phyloP scores from a whole-genome alignment of 2,329 filamentous ascomycete species.

The Sporothrix brunneoviolacea region DNA sequence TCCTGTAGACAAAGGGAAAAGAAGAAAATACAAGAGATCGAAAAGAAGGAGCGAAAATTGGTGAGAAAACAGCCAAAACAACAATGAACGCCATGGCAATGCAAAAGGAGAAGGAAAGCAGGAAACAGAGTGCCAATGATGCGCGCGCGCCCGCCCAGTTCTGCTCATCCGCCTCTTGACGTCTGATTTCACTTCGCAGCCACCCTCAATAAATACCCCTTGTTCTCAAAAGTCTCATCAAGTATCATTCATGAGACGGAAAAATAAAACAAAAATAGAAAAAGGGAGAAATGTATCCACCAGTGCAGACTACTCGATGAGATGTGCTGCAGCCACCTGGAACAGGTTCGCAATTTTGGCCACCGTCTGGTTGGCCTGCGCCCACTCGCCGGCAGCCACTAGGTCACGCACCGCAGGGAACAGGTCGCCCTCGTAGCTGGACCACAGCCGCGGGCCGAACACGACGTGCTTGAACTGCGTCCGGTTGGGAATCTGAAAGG shows the following conservation, averaged over 20 bases:
- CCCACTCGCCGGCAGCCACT: slow-evolving; percentile 65
- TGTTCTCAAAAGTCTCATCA: too few species aligned
- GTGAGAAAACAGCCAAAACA: neutral
- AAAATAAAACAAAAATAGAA: neutral
- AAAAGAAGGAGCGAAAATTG: neutral
- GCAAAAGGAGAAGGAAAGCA: slow-evolving; percentile 6
- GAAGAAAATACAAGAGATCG: neutral
- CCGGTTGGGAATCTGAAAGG: slow-evolving; percentile 64
- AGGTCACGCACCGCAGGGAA: slow-evolving; percentile 85
- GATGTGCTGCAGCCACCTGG: slow-evolving; percentile 44
- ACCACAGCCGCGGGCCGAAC: slow-evolving; percentile 77
- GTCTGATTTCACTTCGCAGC: too few species aligned
- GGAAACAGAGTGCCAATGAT: too few species aligned
- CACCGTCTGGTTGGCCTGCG: slow-evolving; percentile 58
- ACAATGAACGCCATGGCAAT: slow-evolving; percentile 16
- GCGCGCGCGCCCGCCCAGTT: too few species aligned
- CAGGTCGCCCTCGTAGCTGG: slow-evolving; percentile 57
- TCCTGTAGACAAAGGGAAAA: slow-evolving; percentile 3
- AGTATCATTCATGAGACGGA: too few species aligned
- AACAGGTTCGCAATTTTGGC: slow-evolving; percentile 66
- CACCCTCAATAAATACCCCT: too few species aligned
- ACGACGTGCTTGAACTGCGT: slow-evolving; percentile 92
- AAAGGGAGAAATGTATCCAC: too few species aligned
- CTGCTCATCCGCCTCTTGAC: too few species aligned
- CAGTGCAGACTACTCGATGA: slow-evolving; percentile 18